Evolutionary conservation across 2,329 filamentous ascomycete genomes (phyloP).

Genomic region (Malbranchea zuffiana): DNA sequence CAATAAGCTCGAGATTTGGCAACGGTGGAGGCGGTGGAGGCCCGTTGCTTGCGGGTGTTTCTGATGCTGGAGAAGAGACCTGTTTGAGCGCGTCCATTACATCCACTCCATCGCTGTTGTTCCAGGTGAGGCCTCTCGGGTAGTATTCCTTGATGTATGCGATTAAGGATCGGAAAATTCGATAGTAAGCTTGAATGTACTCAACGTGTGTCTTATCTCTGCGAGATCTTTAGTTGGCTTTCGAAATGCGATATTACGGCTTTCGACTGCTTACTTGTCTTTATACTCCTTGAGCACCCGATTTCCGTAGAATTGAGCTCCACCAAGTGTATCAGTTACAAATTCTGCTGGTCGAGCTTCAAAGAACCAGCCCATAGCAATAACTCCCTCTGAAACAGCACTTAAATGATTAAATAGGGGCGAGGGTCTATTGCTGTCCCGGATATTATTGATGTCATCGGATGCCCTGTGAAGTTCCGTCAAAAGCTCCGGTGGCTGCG

Average conservation of each 20-base stretch:
- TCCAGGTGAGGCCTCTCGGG: constrained; percentile 73
- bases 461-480: constrained; percentile 79
- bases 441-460: constrained; percentile 65
- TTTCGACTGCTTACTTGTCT: constrained; percentile 49
- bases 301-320: constrained; percentile 90
- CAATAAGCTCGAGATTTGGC: constrained; percentile 39
- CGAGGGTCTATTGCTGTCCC: constrained; percentile 68
- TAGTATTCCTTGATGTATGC: constrained; percentile 80
- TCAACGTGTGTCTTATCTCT: constrained; percentile 72
- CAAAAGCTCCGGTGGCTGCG: constrained; percentile 61
- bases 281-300: constrained; percentile 85
- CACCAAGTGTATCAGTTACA: constrained; percentile 69
- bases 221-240: constrained; percentile 18
- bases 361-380: constrained; percentile 82
- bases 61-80: constrained; percentile 34
- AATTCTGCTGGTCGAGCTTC: constrained; percentile 75
- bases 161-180: constrained; percentile 71
- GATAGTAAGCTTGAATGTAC: constrained; percentile 89
- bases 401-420: constrained; percentile 70
- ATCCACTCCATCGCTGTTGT: constrained; percentile 60
- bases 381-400: constrained; percentile 80
- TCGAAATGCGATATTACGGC: background rate
- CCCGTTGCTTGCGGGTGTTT: constrained; percentile 32
- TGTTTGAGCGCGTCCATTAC: constrained; percentile 58
- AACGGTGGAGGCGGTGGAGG: constrained; percentile 43